phyloP scores from a whole-genome alignment of 164 flowering plant genomes.

The Dillenia turbinata region DNA sequence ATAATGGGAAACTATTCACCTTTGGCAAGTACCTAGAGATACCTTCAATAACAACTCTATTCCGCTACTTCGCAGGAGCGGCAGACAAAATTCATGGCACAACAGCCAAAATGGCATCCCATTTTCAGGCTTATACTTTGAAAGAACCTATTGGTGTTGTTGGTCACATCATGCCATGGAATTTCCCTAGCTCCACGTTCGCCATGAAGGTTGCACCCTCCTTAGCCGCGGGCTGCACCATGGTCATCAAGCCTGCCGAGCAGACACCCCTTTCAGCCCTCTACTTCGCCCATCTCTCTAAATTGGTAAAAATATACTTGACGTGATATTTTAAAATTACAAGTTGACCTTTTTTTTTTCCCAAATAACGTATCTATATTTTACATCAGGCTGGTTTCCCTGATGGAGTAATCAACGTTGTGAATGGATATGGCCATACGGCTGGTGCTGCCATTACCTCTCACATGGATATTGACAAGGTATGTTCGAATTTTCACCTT shows the following conservation, averaged over 20 bases:
- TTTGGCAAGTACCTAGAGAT: slow-evolving; percentile 6
- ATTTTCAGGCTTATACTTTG: slow-evolving; percentile 14
- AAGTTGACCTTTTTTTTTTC: too few relatives aligned
- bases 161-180: slow-evolving; percentile 24
- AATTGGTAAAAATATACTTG: slow-evolving; percentile 1
- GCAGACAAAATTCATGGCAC: slow-evolving; percentile 23
- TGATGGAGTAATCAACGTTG: slow-evolving; percentile 1
- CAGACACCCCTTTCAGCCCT: slow-evolving; percentile 23
- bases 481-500: not conserved
- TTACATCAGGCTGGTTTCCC: slow-evolving; percentile 1
- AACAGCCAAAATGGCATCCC: slow-evolving; percentile 14
- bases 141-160: slow-evolving; percentile 19
- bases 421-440: not conserved
- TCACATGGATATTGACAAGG: slow-evolving; percentile 8
- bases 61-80: slow-evolving; percentile 23
- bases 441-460: slow-evolving; percentile 6
- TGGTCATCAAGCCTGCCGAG: slow-evolving; percentile 24
- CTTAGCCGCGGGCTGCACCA: slow-evolving; percentile 21
- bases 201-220: slow-evolving; percentile 13
- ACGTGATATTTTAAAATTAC: too few relatives aligned
- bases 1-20: slow-evolving; percentile 10
- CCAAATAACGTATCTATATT: too few relatives aligned
- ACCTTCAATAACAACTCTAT: not conserved
- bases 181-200: slow-evolving; percentile 14
- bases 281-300: slow-evolving; percentile 17